A percentile compares a stretch with the other conserved stretches of the same genome.
Evolutionary conservation across 495 filamentous ascomycete genomes (phyloP).

Genomic region (Xylaria nigripes): DNA sequence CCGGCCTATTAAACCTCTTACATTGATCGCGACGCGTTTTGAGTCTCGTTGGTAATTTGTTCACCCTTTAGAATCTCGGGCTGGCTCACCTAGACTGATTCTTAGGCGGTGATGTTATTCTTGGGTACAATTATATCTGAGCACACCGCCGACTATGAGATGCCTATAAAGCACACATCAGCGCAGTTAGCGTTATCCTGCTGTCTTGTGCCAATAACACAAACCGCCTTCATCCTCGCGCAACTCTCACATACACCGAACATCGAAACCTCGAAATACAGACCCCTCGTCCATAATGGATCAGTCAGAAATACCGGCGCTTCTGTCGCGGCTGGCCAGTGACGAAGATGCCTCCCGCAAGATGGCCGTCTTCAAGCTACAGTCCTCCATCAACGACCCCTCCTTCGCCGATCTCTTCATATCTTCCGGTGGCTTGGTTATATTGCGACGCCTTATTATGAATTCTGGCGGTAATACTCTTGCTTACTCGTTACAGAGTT

Average conservation of each 20-base stretch:
- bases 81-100: neutral
- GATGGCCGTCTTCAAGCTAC: slow-evolving; percentile 98
- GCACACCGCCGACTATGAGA: slow-evolving; percentile 1
- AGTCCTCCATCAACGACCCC: slow-evolving; percentile 87
- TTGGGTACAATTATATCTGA: too few relatives aligned
- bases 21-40: neutral
- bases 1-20: neutral
- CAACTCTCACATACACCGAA: neutral
- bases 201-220: neutral
- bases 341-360: slow-evolving; percentile 85
- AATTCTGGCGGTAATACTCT: slow-evolving; percentile 85
- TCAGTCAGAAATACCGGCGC: slow-evolving; percentile 47
- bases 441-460: slow-evolving; percentile 73
- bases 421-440: slow-evolving; percentile 70
- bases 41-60: neutral
- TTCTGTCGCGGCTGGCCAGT: slow-evolving; percentile 47
- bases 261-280: neutral
- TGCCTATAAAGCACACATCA: neutral
- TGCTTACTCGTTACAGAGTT: slow-evolving; percentile 85
- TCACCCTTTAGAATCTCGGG: neutral
- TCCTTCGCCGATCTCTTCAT: slow-evolving; percentile 97
- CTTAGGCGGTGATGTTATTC: neutral
- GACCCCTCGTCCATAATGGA: slow-evolving; percentile 29
- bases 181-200: neutral
- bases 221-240: neutral